Evolutionary conservation across 2,329 filamentous ascomycete species (phyloP).

Genomic region (Nigrospora osmanthi): DNA sequence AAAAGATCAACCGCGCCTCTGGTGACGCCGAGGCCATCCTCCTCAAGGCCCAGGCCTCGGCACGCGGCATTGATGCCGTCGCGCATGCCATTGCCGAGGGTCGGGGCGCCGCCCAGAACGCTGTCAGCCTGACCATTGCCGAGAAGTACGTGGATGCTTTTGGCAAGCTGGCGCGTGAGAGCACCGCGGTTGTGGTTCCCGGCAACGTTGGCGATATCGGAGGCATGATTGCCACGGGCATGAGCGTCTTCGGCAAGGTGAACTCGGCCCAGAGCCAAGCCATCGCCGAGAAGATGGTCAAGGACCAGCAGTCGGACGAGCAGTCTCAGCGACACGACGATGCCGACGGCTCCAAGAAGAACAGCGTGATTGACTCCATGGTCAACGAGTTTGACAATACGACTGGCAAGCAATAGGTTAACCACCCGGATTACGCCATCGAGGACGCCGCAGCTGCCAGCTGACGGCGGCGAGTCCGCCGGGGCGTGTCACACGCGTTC

Average conservation of each 20-base stretch:
- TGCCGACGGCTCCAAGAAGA: conserved; percentile 4
- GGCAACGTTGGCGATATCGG: conserved; percentile 96
- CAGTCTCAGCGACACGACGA: conserved; percentile 6
- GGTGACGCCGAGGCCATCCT: conserved; percentile 94
- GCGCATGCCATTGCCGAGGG: conserved; percentile 68
- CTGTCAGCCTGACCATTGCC: conserved; percentile 80
- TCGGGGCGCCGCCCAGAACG: conserved; percentile 67
- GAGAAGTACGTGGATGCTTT: conserved; percentile 99
- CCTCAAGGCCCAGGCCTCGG: conserved; percentile 79
- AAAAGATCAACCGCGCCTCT: conserved; percentile 86
- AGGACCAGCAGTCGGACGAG: conserved; percentile 8
- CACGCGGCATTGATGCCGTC: conserved; percentile 80
- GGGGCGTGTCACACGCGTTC: too few relatives aligned
- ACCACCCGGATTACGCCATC: too few relatives aligned
- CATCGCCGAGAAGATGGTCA: conserved; percentile 38
- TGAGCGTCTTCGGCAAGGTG: conserved; percentile 93
- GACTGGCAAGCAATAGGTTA: too few relatives aligned
- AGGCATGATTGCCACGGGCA: conserved; percentile 91
- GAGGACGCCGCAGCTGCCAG: too few relatives aligned
- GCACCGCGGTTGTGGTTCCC: conserved; percentile 89
- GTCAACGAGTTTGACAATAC: conserved; percentile 23
- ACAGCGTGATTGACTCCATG: conserved; percentile 19
- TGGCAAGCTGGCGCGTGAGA: conserved; percentile 84
- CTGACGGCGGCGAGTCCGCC: too few relatives aligned
- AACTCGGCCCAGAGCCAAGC: conserved; percentile 68